A percentile compares a stretch with the other conserved stretches of the same genome.
Evolutionary conservation across 441 rosid genomes (phyloP).

Genomic region (Arabidopsis lyrata): DNA sequence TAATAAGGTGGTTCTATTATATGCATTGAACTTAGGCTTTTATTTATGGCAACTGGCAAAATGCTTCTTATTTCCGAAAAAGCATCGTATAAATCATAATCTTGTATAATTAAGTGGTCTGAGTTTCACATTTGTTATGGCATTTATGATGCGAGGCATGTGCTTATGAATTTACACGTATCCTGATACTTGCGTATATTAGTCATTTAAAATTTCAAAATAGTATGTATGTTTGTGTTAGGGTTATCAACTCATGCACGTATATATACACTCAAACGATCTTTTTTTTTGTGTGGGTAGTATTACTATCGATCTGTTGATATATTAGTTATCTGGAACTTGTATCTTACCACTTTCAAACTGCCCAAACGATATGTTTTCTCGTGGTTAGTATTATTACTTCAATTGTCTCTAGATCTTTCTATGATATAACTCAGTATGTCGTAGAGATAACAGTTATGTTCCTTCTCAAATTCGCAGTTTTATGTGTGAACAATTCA

Average conservation of each 20-base stretch:
- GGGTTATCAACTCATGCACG: conserved; percentile 1
- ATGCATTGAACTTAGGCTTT: conserved; percentile 30
- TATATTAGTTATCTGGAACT: background rate
- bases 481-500: background rate
- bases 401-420: background rate
- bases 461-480: background rate
- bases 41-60: background rate
- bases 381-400: background rate
- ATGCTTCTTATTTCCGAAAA: conserved; percentile 12
- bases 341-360: background rate
- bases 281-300: background rate
- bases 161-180: background rate
- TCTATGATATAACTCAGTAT: background rate
- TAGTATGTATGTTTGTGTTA: background rate
- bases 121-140: conserved; percentile 1
- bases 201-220: background rate
- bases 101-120: background rate
- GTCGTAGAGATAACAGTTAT: background rate
- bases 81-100: conserved; percentile 9
- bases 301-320: background rate
- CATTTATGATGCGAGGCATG: background rate
- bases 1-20: conserved; percentile 8
- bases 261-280: background rate
- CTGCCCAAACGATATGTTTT: background rate
- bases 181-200: background rate